These are phyloP conservation scores for Corymbia citriodora DNA, from an alignment of 441 rosid species.

Conservation along the genomic window DNA sequence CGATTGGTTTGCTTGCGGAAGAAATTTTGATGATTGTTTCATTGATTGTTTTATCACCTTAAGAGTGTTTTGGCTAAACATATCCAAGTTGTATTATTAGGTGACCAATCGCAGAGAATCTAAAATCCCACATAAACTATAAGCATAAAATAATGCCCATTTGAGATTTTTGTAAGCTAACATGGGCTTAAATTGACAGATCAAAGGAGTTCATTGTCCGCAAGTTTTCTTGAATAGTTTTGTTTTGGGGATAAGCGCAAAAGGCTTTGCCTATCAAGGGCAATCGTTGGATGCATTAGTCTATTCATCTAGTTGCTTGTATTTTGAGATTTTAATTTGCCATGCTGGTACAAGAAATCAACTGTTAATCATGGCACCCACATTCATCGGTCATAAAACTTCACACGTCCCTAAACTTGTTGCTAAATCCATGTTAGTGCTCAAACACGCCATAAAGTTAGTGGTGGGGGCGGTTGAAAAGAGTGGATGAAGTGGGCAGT, in stretches of 20 bases:
- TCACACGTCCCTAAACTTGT: no score
- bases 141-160: neutral
- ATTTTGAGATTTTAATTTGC: neutral
- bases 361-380: neutral
- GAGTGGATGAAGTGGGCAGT: no score
- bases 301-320: no score
- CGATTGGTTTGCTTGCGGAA: neutral
- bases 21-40: rapidly evolving
- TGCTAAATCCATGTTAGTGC: neutral
- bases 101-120: neutral
- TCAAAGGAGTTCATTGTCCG: neutral
- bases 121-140: neutral
- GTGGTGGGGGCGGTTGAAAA: no score
- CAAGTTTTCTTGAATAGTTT: neutral
- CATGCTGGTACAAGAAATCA: neutral
- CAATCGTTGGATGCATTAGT: no score
- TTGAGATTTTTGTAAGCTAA: neutral
- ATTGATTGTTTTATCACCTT: rapidly evolving
- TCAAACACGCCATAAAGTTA: no score
- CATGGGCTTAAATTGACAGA: neutral
- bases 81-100: neutral
- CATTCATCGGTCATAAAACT: neutral
- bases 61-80: neutral
- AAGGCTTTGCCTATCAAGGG: neutral
- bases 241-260: neutral